phyloP scores from a whole-genome alignment of 495 filamentous ascomycete species.

The Xylaria castorea region DNA sequence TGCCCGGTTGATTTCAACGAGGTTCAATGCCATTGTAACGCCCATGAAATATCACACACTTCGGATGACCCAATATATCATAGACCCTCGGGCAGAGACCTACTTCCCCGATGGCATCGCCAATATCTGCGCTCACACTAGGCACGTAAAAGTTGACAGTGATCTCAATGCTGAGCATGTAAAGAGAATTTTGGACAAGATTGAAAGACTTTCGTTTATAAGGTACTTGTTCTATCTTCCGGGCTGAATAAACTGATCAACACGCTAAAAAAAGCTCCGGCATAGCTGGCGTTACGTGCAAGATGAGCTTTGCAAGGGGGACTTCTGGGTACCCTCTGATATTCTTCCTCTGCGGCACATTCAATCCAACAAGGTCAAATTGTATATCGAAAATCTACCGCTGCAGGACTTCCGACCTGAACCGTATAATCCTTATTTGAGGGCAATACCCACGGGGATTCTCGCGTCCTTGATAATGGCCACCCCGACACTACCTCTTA shows the following conservation, averaged over 20 bases:
- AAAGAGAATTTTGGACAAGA: slow-evolving; percentile 28
- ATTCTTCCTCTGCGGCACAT: slow-evolving; percentile 28
- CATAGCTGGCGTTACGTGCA: slow-evolving; percentile 37
- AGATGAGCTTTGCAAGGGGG: slow-evolving; percentile 16
- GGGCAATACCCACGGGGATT: slow-evolving; percentile 32
- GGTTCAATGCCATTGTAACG: slow-evolving; percentile 36
- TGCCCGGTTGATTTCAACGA: slow-evolving; percentile 33
- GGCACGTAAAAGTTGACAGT: slow-evolving; percentile 33
- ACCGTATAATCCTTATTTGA: slow-evolving; percentile 29
- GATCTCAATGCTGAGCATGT: slow-evolving; percentile 34
- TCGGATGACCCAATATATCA: slow-evolving; percentile 32
- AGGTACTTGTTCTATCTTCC: slow-evolving; percentile 28
- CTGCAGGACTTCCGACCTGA: slow-evolving; percentile 25
- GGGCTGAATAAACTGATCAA: background rate
- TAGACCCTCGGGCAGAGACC: slow-evolving; percentile 27
- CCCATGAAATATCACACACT: slow-evolving; percentile 40
- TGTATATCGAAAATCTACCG: slow-evolving; percentile 41
- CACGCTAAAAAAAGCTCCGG: background rate
- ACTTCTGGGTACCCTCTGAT: slow-evolving; percentile 34
- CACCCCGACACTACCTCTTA: slow-evolving; percentile 35
- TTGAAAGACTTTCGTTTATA: slow-evolving; percentile 35
- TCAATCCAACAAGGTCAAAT: slow-evolving; percentile 23
- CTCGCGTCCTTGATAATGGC: slow-evolving; percentile 39
- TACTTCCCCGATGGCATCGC: slow-evolving; percentile 28
- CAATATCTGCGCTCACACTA: slow-evolving; percentile 36